Conservation (phyloP, 2,329 filamentous ascomycete species). For the Trichoderma sp. region DNA sequence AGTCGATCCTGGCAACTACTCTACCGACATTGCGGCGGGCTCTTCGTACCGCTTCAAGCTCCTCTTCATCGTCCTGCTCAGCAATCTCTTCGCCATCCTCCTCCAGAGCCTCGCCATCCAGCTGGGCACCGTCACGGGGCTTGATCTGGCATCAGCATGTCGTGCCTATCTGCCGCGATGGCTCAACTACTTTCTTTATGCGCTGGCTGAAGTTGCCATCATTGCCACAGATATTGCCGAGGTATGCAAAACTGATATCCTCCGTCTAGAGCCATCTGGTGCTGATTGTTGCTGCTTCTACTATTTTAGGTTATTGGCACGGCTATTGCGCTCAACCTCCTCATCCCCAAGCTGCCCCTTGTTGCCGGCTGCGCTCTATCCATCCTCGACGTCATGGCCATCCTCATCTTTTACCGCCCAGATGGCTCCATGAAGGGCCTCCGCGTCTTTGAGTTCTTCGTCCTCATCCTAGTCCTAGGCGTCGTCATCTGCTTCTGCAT, state of each 20-base stretch:
- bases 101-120: slow-evolving; percentile 67
- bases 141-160: slow-evolving; percentile 65
- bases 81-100: slow-evolving; percentile 69
- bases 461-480: slow-evolving; percentile 61
- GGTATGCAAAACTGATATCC: slow-evolving; percentile 16
- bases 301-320: slow-evolving; percentile 58
- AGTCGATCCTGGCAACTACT: slow-evolving; percentile 65
- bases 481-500: slow-evolving; percentile 70
- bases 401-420: slow-evolving; percentile 63
- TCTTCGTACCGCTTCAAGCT: slow-evolving; percentile 62
- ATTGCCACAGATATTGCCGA: slow-evolving; percentile 71
- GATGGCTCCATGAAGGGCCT: slow-evolving; percentile 56
- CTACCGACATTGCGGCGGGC: slow-evolving; percentile 66
- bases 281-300: neutral
- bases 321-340: slow-evolving; percentile 65
- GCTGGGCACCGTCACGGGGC: slow-evolving; percentile 64
- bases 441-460: slow-evolving; percentile 62
- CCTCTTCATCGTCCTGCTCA: slow-evolving; percentile 65
- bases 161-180: slow-evolving; percentile 62
- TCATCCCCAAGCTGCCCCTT: slow-evolving; percentile 60
- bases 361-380: slow-evolving; percentile 67
- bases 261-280: neutral
- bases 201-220: slow-evolving; percentile 63
- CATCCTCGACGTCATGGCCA: slow-evolving; percentile 64
- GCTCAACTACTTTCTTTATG: slow-evolving; percentile 61